phyloP scores from a whole-genome alignment of 148 eudicot genomes.

The Rhododendron ferrugineum region DNA sequence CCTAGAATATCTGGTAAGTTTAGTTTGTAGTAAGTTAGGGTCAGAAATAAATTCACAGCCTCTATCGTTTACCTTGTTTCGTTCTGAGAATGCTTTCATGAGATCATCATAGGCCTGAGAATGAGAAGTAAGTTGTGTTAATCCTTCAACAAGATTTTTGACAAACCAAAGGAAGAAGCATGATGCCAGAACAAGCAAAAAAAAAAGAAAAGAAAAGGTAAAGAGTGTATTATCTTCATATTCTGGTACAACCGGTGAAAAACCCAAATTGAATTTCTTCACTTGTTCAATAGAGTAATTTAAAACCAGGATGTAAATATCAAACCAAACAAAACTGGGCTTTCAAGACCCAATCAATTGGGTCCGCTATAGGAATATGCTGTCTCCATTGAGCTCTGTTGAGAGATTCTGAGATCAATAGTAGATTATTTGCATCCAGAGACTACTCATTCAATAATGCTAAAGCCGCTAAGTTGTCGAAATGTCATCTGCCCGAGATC shows the following conservation, averaged over 20 bases:
- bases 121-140: slow-evolving; percentile 8
- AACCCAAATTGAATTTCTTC: neutral
- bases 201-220: neutral
- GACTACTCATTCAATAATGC: neutral
- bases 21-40: neutral
- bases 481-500: neutral
- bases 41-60: slow-evolving; percentile 1
- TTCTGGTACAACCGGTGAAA: neutral
- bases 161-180: neutral
- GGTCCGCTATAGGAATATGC: neutral
- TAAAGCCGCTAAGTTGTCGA: neutral
- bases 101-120: slow-evolving; percentile 90
- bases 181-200: slow-evolving; percentile 2
- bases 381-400: neutral
- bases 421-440: neutral
- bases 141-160: slow-evolving; percentile 1
- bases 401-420: neutral
- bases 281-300: neutral
- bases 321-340: neutral
- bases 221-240: neutral
- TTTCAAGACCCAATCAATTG: neutral
- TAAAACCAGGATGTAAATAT: neutral
- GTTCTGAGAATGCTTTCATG: slow-evolving; percentile 88
- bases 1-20: neutral
- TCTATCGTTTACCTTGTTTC: slow-evolving; percentile 67